Evolutionary conservation across 2,329 filamentous ascomycete genomes (phyloP).

Genomic region (Colletotrichum chlorophyti): DNA sequence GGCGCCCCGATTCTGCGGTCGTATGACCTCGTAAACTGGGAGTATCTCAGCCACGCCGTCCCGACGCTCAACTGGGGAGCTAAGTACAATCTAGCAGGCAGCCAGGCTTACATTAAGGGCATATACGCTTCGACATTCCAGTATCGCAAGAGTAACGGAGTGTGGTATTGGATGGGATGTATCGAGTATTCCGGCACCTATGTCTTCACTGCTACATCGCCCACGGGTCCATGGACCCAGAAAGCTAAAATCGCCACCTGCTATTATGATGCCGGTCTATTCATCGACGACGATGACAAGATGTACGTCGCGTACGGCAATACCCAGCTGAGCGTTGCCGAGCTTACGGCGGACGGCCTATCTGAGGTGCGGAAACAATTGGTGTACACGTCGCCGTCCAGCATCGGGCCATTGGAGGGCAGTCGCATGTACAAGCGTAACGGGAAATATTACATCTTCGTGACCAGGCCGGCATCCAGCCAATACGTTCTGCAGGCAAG

Average conservation of each 20-base stretch:
- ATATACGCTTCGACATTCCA: conserved; percentile 61
- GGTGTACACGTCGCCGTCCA: conserved; percentile 2
- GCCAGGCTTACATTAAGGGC: conserved; percentile 57
- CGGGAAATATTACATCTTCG: conserved; percentile 60
- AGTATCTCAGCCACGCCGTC: conserved; percentile 46
- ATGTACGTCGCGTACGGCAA: conserved; percentile 55
- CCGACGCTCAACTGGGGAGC: conserved; percentile 47
- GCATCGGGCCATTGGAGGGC: conserved; percentile 50
- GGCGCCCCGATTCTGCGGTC: conserved; percentile 60
- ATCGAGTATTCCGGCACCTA: conserved; percentile 23
- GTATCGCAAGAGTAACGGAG: conserved; percentile 39
- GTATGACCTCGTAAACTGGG: conserved; percentile 57
- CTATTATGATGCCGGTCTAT: conserved; percentile 54
- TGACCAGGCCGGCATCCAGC: conserved; percentile 49
- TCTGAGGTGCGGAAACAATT: conserved; percentile 46
- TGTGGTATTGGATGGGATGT: conserved; percentile 28
- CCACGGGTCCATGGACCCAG: background rate
- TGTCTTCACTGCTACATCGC: conserved; percentile 33
- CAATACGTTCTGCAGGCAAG: conserved; percentile 56
- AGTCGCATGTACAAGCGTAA: conserved; percentile 62
- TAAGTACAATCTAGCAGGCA: conserved; percentile 49
- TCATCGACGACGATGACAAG: conserved; percentile 55
- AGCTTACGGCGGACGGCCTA: conserved; percentile 51
- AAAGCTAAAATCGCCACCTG: conserved; percentile 35
- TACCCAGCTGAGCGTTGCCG: conserved; percentile 47